Percentiles rank a stretch among this genome's conserved stretches.
Conservation (phyloP, 179 eudicot species). For the Amaranthus tricolor region DNA sequence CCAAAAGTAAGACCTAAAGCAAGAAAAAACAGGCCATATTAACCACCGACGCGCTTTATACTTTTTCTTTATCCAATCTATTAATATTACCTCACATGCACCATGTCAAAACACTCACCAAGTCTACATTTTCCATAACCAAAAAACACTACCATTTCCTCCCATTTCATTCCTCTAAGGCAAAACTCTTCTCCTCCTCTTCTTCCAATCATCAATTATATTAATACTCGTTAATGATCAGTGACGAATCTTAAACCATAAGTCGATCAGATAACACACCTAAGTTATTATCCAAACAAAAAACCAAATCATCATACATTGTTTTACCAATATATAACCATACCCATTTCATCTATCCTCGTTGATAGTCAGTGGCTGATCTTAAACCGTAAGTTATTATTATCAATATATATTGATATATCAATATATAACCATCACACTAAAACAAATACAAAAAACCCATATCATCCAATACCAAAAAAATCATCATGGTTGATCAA, state of each 20-base stretch:
- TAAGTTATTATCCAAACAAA: no score
- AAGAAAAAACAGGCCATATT: not conserved
- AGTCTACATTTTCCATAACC: not conserved
- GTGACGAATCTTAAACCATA: no score
- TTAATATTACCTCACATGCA: not conserved
- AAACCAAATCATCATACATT: no score
- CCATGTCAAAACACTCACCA: constrained; percentile 2
- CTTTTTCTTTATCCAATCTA: constrained; percentile 2
- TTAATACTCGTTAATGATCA: not conserved
- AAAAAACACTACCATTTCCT: constrained; percentile 15
- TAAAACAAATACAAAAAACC: not conserved
- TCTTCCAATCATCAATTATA: not conserved
- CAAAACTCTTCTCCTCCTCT: constrained; percentile 5
- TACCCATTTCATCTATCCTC: no score
- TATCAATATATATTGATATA: not conserved
- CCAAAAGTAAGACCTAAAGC: not conserved
- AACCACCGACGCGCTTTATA: constrained; percentile 10
- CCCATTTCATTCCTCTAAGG: not conserved
- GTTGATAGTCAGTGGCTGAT: no score
- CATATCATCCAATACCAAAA: not conserved
- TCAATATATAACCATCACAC: not conserved
- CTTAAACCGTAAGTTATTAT: not conserved
- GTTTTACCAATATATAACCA: no score
- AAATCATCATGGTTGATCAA: constrained; percentile 33
- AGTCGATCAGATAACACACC: no score